Percentiles rank a stretch among this genome's conserved stretches.
Conservation (phyloP, 805 yeast genomes). For the Candida sanyiensis region DNA sequence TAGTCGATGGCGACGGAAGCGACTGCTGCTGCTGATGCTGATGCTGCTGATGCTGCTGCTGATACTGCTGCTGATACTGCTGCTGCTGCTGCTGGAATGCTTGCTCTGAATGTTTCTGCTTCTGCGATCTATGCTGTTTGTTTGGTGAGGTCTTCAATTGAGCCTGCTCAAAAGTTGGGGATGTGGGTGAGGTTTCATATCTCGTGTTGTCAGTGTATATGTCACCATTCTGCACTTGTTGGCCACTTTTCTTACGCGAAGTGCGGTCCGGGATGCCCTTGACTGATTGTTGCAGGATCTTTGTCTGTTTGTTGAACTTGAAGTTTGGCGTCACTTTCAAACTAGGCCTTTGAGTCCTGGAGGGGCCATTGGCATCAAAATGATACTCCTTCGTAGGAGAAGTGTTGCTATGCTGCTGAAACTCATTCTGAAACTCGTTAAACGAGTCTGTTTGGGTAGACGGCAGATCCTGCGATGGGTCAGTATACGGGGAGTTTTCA, state of each 20-base stretch:
- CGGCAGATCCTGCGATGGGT: background rate
- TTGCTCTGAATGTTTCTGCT: slow-evolving; percentile 5
- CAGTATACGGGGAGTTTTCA: slow-evolving; percentile 11
- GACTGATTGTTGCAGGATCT: slow-evolving; percentile 19
- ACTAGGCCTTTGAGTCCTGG: slow-evolving; percentile 18
- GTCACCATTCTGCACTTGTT: slow-evolving; percentile 7
- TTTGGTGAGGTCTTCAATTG: background rate
- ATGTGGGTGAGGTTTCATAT: slow-evolving; percentile 8
- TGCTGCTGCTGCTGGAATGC: slow-evolving; percentile 3
- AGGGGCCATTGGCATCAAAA: slow-evolving; percentile 2
- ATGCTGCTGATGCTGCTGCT: slow-evolving; percentile 5
- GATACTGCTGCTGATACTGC: no score
- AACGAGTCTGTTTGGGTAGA: background rate
- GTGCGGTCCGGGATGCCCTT: slow-evolving; percentile 12
- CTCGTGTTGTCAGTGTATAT: slow-evolving; percentile 1
- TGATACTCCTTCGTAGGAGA: slow-evolving; percentile 1
- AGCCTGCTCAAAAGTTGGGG: slow-evolving; percentile 5
- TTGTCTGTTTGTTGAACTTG: slow-evolving; percentile 10
- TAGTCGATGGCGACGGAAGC: slow-evolving; percentile 2
- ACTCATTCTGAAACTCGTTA: slow-evolving; percentile 4
- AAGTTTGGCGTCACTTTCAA: slow-evolving; percentile 12
- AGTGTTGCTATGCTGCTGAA: slow-evolving; percentile 1
- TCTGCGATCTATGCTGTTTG: no score
- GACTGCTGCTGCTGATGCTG: slow-evolving; percentile 3
- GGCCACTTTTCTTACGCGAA: slow-evolving; percentile 2